Evolutionary conservation across 129 eudicot species (phyloP).

Genomic region (sunflower (Helianthus annuus)): DNA sequence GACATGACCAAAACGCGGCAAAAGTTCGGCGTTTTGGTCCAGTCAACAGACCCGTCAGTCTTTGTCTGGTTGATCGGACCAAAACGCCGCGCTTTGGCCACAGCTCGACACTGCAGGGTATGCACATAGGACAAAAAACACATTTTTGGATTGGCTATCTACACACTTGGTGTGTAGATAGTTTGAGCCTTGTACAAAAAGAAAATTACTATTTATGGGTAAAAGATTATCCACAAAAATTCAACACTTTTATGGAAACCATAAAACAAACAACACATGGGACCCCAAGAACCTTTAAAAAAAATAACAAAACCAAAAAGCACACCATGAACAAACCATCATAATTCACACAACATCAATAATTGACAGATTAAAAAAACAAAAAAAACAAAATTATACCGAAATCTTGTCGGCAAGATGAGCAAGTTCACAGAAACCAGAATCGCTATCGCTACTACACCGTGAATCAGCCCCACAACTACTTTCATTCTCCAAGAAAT

Average conservation of each 20-base stretch:
- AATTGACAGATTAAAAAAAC: conserved; percentile 7
- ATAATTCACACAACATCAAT: neutral
- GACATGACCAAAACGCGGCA: too few species aligned
- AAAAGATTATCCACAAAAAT: too few species aligned
- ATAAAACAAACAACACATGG: neutral
- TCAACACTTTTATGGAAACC: neutral
- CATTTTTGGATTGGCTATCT: too few species aligned
- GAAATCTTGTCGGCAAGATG: conserved; percentile 75
- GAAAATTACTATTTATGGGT: neutral
- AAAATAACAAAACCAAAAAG: neutral
- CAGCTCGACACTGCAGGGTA: too few species aligned
- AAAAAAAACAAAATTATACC: conserved; percentile 35
- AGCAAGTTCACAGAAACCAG: conserved; percentile 67
- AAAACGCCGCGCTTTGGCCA: too few species aligned
- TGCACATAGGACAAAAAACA: too few species aligned
- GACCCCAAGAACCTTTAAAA: neutral
- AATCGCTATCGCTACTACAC: conserved; percentile 84
- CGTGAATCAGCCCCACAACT: conserved; percentile 69
- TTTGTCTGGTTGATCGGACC: too few species aligned
- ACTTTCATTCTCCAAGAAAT: conserved; percentile 75
- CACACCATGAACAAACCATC: conserved; percentile 1
- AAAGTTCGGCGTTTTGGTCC: too few species aligned
- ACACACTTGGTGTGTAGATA: too few species aligned
- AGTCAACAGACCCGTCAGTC: too few species aligned
- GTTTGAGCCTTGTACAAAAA: neutral